Percentiles rank a stretch among this genome's conserved stretches.
phyloP scores from a whole-genome alignment of 202 grass and related monocot species.

The Zoysia matrella region DNA sequence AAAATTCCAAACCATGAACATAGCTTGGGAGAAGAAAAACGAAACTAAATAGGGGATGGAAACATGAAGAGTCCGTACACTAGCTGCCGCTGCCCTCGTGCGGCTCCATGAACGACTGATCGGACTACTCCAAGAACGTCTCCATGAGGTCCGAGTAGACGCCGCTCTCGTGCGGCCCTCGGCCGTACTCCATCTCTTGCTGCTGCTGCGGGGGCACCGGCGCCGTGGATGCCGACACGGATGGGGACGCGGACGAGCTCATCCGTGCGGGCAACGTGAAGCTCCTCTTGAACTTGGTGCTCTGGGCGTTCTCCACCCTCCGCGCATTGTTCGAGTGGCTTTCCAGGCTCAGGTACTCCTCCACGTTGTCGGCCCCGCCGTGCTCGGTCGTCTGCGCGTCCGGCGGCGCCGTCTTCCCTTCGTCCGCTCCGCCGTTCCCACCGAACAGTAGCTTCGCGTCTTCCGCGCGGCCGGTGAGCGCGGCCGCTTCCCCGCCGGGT shows the following conservation, averaged over 20 bases:
- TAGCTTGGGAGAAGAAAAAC: slow-evolving; percentile 27
- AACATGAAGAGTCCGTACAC: slow-evolving; percentile 27
- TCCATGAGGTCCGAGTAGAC: slow-evolving; percentile 96
- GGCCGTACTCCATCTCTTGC: slow-evolving; percentile 74
- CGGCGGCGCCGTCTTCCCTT: slow-evolving; percentile 23
- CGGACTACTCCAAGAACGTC: slow-evolving; percentile 42
- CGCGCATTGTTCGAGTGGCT: slow-evolving; percentile 74
- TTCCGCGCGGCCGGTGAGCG: slow-evolving; percentile 74
- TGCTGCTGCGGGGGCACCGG: slow-evolving; percentile 33
- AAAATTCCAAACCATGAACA: slow-evolving; percentile 51
- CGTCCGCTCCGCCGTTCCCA: not conserved
- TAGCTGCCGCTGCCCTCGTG: not conserved
- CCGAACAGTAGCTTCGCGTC: slow-evolving; percentile 78
- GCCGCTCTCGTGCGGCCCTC: slow-evolving; percentile 73
- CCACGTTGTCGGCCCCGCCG: slow-evolving; percentile 56
- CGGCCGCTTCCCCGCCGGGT: slow-evolving; percentile 48
- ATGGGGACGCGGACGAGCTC: slow-evolving; percentile 55
- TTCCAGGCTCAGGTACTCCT: slow-evolving; percentile 87
- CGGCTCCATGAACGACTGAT: no score
- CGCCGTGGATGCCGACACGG: slow-evolving; percentile 49
- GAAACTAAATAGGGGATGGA: slow-evolving; percentile 37
- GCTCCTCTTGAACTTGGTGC: slow-evolving; percentile 88
- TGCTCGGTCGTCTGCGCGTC: slow-evolving; percentile 36
- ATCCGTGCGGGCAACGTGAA: slow-evolving; percentile 36
- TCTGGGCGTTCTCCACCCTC: slow-evolving; percentile 68